A percentile compares a stretch with the other conserved stretches of the same genome.
These are phyloP conservation scores for Plantago rigida DNA, from an alignment of 305 asterid genomes.

Conservation along the genomic window DNA sequence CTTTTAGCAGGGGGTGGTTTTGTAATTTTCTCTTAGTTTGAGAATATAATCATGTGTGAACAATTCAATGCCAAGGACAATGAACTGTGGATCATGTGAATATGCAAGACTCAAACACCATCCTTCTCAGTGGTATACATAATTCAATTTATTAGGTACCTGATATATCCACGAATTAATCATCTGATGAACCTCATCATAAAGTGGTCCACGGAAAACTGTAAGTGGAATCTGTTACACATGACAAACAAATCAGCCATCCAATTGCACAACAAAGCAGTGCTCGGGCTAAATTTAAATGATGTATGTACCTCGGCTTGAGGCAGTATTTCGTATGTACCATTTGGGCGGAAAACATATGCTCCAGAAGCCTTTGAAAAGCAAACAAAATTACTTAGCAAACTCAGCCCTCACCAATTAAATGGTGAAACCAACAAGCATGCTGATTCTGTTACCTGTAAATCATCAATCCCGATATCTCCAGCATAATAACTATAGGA, in stretches of 20 bases:
- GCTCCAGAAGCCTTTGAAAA: slow-evolving; percentile 81
- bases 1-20: too few species aligned
- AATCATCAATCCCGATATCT: slow-evolving; percentile 39
- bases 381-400: slow-evolving; percentile 18
- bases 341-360: slow-evolving; percentile 81
- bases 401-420: slow-evolving; percentile 13
- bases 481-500: slow-evolving; percentile 72
- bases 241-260: slow-evolving; percentile 16
- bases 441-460: slow-evolving; percentile 41
- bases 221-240: slow-evolving; percentile 47
- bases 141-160: slow-evolving; percentile 33
- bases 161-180: slow-evolving; percentile 84
- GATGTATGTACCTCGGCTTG: slow-evolving; percentile 45
- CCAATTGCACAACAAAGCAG: slow-evolving; percentile 15
- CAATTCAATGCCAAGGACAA: too few species aligned
- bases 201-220: slow-evolving; percentile 68
- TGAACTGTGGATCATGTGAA: too few species aligned
- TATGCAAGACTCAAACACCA: too few species aligned
- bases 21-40: too few species aligned
- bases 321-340: slow-evolving; percentile 43
- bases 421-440: slow-evolving; percentile 5
- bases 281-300: slow-evolving; percentile 5
- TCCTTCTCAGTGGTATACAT: too few species aligned
- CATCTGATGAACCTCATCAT: slow-evolving; percentile 84
- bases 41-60: too few species aligned